These are phyloP conservation scores for Candida albicans DNA, from an alignment of 1,139 yeast species.

Conservation along the genomic window DNA sequence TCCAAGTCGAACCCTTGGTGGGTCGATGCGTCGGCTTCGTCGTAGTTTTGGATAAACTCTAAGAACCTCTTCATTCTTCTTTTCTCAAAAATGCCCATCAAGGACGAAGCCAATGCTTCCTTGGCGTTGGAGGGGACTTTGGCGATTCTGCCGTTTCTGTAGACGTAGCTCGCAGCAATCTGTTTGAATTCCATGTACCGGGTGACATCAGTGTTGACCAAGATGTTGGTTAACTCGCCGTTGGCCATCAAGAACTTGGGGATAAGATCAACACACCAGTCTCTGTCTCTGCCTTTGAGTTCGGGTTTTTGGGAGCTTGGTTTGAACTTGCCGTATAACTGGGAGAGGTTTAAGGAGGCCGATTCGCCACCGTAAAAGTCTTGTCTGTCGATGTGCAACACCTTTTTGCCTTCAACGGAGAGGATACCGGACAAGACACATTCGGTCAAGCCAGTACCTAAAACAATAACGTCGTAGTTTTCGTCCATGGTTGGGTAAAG, in stretches of 20 bases:
- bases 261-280: constrained; percentile 96
- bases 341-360: constrained; percentile 62
- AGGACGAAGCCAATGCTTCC: constrained; percentile 87
- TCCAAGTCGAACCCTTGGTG: constrained; percentile 88
- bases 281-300: constrained; percentile 85
- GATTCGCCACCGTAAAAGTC: constrained; percentile 92
- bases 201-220: constrained; percentile 94
- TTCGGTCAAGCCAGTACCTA: constrained; percentile 86
- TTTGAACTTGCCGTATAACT: constrained; percentile 69
- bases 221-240: constrained; percentile 94
- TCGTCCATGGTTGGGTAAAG: constrained; percentile 68
- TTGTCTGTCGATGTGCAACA: constrained; percentile 92
- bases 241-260: constrained; percentile 98
- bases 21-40: constrained; percentile 75
- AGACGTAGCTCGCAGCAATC: constrained; percentile 91
- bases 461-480: constrained; percentile 73
- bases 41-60: constrained; percentile 81
- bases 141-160: constrained; percentile 86
- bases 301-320: constrained; percentile 70
- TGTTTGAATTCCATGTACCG: constrained; percentile 95
- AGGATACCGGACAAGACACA: constrained; percentile 92
- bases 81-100: constrained; percentile 96
- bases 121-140: constrained; percentile 92
- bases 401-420: constrained; percentile 90
- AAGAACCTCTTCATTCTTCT: constrained; percentile 90